phyloP scores from a whole-genome alignment of 1,284 basidiomycete species.

The Phenoliferia sp. region DNA sequence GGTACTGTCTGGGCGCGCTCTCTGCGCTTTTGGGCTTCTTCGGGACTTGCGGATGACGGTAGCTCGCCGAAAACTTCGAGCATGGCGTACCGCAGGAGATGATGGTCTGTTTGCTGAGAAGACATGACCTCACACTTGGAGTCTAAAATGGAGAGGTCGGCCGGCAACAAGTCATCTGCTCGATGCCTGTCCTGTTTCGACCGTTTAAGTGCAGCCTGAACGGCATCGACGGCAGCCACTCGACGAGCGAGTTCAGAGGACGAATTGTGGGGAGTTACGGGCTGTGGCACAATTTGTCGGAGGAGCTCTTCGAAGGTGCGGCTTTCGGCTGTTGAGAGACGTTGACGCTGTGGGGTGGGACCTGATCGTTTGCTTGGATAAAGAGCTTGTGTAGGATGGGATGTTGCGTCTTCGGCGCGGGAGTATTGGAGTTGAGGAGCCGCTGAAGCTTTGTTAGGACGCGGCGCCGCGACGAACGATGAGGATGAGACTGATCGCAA shows the following conservation, averaged over 20 bases:
- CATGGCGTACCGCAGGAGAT: conserved; percentile 15
- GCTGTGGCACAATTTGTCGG: conserved; percentile 23
- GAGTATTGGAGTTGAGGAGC: too few species aligned
- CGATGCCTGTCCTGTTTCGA: background rate
- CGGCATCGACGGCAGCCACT: conserved; percentile 9
- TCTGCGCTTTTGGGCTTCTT: background rate
- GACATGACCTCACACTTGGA: conserved; percentile 10
- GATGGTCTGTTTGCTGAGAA: conserved; percentile 5
- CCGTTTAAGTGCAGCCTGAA: background rate
- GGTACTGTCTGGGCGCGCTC: too few species aligned
- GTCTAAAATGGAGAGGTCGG: conserved; percentile 17
- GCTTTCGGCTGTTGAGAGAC: conserved; percentile 15
- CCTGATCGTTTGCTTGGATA: background rate
- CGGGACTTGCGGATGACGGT: background rate
- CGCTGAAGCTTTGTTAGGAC: too few species aligned
- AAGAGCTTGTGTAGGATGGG: background rate
- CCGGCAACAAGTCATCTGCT: conserved; percentile 1
- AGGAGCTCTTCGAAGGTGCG: conserved; percentile 27
- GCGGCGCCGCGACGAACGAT: too few species aligned
- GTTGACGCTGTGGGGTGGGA: conserved; percentile 12
- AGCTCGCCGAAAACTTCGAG: conserved; percentile 15
- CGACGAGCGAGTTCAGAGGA: background rate
- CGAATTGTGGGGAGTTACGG: background rate
- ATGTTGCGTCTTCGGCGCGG: background rate
- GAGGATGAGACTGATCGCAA: too few species aligned